Evolutionary conservation across 768 basidiomycete genomes (phyloP), one percentile per base, ranked within the genome.

Genomic region (Kwoniella sp.): DNA sequence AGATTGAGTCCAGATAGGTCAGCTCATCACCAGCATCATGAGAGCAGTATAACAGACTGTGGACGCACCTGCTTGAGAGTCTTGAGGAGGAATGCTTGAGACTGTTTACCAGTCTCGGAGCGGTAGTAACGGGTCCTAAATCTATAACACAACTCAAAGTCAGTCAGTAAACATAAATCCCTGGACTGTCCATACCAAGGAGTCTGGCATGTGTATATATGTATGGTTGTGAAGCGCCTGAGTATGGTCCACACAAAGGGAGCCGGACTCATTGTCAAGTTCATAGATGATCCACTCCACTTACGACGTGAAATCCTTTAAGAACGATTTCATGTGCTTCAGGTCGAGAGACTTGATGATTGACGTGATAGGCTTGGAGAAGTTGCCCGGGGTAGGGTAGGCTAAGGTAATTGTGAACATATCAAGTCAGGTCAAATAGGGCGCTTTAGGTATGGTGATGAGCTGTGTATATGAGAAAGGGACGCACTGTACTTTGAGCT

Each of bases 121-220:
- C 82, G 77, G 74, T 83, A 84, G 70, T 83, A 82, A 31, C 83
- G 69, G 1, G 78, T 82, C 58, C 75, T 58, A 75, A 82, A 82
- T 15, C 73, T 70, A 55, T 31, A 51, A 41, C n/a, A 23, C 23
- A 47, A 11, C 20, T 31, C 26, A 47, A 29, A 52, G 41, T 38
- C 3, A 45, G 20, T 45, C 41, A 45, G 41, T 45, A 8, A 17
- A 13, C 34, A 13, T 13, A 45, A 17, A 45, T 11, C 41, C 41
- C 41, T 45, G 5, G 9, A 45, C 3, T 11, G n/a, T n/a, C n/a
- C n/a, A n/a, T n/a, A n/a, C n/a, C n/a, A n/a, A n/a, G n/a, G n/a
- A n/a, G n/a, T n/a, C n/a, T n/a, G n/a, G n/a, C n/a, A n/a, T n/a
- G n/a, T n/a, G n/a, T n/a, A n/a, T n/a, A n/a, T n/a, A n/a, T n/a